A percentile compares a stretch with the other conserved stretches of the same genome.
Evolutionary conservation across 164 flowering plant species (phyloP).

Genomic region (Brasenia schreberi): DNA sequence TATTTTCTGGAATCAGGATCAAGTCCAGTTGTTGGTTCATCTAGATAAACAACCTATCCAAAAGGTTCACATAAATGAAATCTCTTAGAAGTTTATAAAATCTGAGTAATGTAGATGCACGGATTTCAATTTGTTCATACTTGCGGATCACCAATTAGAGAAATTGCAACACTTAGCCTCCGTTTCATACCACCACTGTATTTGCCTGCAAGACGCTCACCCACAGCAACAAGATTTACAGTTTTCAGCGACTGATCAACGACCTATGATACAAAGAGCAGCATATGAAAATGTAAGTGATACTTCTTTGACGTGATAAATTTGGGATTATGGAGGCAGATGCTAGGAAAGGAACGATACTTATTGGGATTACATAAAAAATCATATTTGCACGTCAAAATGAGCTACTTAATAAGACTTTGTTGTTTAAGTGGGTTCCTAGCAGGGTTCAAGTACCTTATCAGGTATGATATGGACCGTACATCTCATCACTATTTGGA

Average conservation of each 20-base stretch:
- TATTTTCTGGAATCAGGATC: slow-evolving; percentile 65
- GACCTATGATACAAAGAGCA: slow-evolving; percentile 26
- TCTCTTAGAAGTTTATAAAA: no score
- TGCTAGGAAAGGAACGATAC: no score
- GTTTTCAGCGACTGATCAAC: slow-evolving; percentile 69
- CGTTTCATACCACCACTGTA: slow-evolving; percentile 98
- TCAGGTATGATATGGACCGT: no score
- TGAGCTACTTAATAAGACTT: no score
- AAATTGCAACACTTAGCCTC: slow-evolving; percentile 85
- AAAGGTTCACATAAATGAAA: background rate
- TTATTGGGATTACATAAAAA: no score
- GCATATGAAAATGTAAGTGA: background rate
- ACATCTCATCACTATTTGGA: no score
- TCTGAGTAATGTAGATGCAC: no score
- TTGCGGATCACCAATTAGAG: slow-evolving; percentile 79
- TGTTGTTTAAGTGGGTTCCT: no score
- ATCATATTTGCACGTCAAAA: no score
- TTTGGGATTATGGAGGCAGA: no score
- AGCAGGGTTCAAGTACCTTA: no score
- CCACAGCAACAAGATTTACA: slow-evolving; percentile 62
- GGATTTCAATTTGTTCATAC: slow-evolving; percentile 20
- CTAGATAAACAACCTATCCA: slow-evolving; percentile 16
- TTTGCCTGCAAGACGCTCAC: slow-evolving; percentile 61
- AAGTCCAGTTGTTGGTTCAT: slow-evolving; percentile 53
- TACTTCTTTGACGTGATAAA: background rate